Evolutionary conservation across 306 rosid species (phyloP).

Genomic region (Neltuma alba): DNA sequence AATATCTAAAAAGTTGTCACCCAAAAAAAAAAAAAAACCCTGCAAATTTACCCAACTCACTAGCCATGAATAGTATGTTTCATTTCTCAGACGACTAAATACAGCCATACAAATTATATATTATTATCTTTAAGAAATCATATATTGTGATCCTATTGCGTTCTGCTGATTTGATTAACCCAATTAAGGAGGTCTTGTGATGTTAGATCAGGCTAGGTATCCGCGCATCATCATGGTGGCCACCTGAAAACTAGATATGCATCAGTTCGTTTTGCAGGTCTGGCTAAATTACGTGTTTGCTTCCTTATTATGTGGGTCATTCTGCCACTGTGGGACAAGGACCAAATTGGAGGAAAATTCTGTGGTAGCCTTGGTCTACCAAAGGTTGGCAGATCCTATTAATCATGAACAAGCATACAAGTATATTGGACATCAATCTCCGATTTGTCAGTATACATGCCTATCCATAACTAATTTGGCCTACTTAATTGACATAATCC

Average conservation of each 20-base stretch:
- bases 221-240: constrained; percentile 10
- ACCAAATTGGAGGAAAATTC: neutral
- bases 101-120: neutral
- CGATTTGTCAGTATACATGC: neutral
- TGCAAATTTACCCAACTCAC: neutral
- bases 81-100: neutral
- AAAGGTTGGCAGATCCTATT: neutral
- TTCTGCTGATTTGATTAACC: constrained; percentile 17
- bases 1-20: neutral
- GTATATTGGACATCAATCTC: neutral
- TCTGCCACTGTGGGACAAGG: neutral
- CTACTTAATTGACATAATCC: neutral
- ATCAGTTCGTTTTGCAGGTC: neutral
- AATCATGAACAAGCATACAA: neutral
- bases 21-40: too few relatives aligned
- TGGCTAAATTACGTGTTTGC: neutral
- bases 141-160: neutral
- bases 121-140: neutral
- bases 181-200: constrained; percentile 18
- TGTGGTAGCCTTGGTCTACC: neutral
- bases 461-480: neutral
- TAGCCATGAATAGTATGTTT: neutral
- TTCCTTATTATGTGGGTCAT: neutral
- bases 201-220: neutral
- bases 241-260: neutral